These are phyloP conservation scores for Fusarium pseudograminearum DNA, from an alignment of 2,329 filamentous ascomycete genomes.

Conservation along the genomic window DNA sequence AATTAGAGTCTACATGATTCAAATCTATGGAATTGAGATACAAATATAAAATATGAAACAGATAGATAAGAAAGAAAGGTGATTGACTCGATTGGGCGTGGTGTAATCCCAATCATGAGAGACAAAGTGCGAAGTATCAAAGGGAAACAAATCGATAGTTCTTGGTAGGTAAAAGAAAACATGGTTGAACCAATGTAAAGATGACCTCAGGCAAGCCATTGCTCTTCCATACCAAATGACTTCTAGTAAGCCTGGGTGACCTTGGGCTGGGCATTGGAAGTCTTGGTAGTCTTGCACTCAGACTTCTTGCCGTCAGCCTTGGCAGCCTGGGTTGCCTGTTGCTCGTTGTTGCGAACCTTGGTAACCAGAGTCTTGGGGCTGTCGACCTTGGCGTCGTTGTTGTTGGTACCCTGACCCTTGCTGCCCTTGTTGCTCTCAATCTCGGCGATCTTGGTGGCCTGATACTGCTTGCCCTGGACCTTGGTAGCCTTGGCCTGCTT, in stretches of 20 bases:
- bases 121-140: too few relatives aligned
- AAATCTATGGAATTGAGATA: too few relatives aligned
- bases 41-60: too few relatives aligned
- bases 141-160: too few relatives aligned
- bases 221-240: background rate
- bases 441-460: background rate
- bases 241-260: background rate
- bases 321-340: constrained; percentile 1
- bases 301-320: background rate
- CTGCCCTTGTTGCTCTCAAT: background rate
- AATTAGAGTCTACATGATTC: too few relatives aligned
- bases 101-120: too few relatives aligned
- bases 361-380: constrained; percentile 12
- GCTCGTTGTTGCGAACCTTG: constrained; percentile 1
- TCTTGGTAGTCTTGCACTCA: constrained; percentile 6
- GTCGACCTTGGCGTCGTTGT: background rate
- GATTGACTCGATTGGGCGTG: too few relatives aligned
- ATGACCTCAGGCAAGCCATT: background rate
- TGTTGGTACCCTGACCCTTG: background rate
- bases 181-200: background rate
- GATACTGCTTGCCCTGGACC: background rate
- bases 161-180: accelerated
- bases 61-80: too few relatives aligned
- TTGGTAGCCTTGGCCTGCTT: constrained; percentile 1
- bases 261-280: background rate